Conservation (phyloP, 1,284 basidiomycete species). For the Volvariella volvacea region DNA sequence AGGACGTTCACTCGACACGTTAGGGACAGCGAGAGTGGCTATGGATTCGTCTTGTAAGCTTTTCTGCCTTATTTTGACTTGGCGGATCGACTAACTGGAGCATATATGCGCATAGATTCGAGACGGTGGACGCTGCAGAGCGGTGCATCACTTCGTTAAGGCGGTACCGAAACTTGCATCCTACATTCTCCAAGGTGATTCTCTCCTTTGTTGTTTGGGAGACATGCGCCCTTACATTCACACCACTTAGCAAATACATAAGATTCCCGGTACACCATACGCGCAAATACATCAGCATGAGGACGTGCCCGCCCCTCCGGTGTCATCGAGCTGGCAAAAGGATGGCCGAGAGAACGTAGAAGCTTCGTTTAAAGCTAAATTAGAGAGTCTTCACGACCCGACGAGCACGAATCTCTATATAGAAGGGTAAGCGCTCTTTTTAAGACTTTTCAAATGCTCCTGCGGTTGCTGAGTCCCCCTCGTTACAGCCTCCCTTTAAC, state of each 20-base stretch:
- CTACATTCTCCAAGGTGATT: slow-evolving; percentile 54
- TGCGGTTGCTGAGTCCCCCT: no score
- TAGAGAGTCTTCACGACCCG: slow-evolving; percentile 60
- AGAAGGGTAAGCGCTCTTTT: slow-evolving; percentile 44
- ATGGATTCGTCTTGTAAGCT: slow-evolving; percentile 73
- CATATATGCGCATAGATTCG: slow-evolving; percentile 42
- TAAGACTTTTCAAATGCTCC: not conserved
- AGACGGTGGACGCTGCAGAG: slow-evolving; percentile 54
- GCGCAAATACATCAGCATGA: slow-evolving; percentile 20
- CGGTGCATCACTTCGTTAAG: slow-evolving; percentile 61
- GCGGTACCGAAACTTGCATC: slow-evolving; percentile 66
- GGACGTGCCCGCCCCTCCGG: slow-evolving; percentile 9
- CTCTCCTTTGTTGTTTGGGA: not conserved
- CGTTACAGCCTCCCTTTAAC: slow-evolving; percentile 54
- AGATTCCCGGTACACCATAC: slow-evolving; percentile 67
- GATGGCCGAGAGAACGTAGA: slow-evolving; percentile 22
- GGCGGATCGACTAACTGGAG: slow-evolving; percentile 3
- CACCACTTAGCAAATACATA: slow-evolving; percentile 56
- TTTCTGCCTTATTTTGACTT: slow-evolving; percentile 4
- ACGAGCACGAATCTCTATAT: slow-evolving; percentile 68
- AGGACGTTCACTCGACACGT: slow-evolving; percentile 59
- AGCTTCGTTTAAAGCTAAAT: slow-evolving; percentile 59
- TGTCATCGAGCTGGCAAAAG: slow-evolving; percentile 18
- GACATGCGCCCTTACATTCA: not conserved
- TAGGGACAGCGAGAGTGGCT: slow-evolving; percentile 59